phyloP scores from a whole-genome alignment of 2,329 filamentous ascomycete genomes.

The Colletotrichum sp. region DNA sequence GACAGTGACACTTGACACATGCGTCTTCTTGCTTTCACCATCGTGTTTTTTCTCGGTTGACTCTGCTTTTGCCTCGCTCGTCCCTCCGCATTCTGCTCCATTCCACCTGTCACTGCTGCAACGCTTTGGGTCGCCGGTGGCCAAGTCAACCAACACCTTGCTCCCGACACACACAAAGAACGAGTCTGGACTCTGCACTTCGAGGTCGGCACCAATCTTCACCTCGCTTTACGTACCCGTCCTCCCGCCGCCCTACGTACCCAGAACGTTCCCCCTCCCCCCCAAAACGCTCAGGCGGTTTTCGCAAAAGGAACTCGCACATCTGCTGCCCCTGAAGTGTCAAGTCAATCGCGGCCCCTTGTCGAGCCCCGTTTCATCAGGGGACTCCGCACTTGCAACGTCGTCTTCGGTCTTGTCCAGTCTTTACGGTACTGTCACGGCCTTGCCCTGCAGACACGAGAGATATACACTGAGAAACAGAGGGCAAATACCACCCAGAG shows the following conservation, averaged over 20 bases:
- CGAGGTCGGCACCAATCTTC: neutral
- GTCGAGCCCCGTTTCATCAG: conserved; percentile 23
- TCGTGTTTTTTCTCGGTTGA: neutral
- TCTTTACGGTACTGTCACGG: neutral
- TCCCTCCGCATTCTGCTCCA: neutral
- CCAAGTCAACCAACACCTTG: neutral
- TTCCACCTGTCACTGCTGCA: conserved; percentile 7
- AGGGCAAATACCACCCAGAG: neutral
- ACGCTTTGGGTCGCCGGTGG: neutral
- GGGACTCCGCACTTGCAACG: conserved; percentile 20
- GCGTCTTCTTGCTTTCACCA: neutral
- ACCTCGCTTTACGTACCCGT: neutral
- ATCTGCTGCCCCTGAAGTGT: conserved; percentile 28
- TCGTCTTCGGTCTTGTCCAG: conserved; percentile 3
- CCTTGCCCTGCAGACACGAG: neutral
- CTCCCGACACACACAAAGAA: neutral
- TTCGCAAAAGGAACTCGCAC: conserved; percentile 4
- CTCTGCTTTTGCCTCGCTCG: neutral
- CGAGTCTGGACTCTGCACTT: neutral
- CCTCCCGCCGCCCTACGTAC: neutral
- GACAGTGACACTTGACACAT: neutral
- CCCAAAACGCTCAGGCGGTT: conserved; percentile 20
- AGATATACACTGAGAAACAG: neutral
- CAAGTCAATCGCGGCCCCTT: conserved; percentile 24
- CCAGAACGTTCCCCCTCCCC: neutral